Evolutionary conservation across 495 filamentous ascomycete species (phyloP).

Genomic region (Staphylotrichum tortipilum): DNA sequence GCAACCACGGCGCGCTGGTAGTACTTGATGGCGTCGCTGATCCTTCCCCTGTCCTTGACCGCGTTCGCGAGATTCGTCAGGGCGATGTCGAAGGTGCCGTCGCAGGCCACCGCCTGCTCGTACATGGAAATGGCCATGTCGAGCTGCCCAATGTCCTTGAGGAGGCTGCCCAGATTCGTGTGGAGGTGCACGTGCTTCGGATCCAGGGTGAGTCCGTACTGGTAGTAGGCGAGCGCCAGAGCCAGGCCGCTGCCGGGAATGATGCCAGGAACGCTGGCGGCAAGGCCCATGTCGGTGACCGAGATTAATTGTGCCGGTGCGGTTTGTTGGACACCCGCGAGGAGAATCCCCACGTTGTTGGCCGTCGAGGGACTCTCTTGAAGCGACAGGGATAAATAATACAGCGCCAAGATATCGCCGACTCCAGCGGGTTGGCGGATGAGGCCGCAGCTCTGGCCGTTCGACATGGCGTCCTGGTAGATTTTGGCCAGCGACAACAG

Average conservation of each 20-base stretch:
- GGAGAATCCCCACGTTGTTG: conserved; percentile 95
- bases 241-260: conserved; percentile 78
- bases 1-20: conserved; percentile 84
- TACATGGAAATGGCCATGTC: conserved; percentile 94
- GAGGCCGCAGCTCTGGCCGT: conserved; percentile 50
- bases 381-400: conserved; percentile 90
- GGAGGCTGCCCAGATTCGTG: conserved; percentile 88
- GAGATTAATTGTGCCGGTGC: conserved; percentile 34
- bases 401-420: conserved; percentile 87
- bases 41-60: conserved; percentile 90
- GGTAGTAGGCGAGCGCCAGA: conserved; percentile 86
- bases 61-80: conserved; percentile 96
- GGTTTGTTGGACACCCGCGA: conserved; percentile 85
- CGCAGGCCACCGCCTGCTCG: conserved; percentile 84
- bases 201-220: conserved; percentile 84
- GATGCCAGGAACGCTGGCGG: conserved; percentile 65
- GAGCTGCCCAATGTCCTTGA: conserved; percentile 95
- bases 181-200: conserved; percentile 92
- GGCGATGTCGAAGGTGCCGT: conserved; percentile 91
- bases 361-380: conserved; percentile 96
- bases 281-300: conserved; percentile 17
- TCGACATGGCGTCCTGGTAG: conserved; percentile 97
- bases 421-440: conserved; percentile 61
- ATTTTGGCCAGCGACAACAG: conserved; percentile 94
- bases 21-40: conserved; percentile 85